Evolutionary conservation across 2,329 filamentous ascomycete genomes (phyloP).

Genomic region (Polytolypa hystricis): DNA sequence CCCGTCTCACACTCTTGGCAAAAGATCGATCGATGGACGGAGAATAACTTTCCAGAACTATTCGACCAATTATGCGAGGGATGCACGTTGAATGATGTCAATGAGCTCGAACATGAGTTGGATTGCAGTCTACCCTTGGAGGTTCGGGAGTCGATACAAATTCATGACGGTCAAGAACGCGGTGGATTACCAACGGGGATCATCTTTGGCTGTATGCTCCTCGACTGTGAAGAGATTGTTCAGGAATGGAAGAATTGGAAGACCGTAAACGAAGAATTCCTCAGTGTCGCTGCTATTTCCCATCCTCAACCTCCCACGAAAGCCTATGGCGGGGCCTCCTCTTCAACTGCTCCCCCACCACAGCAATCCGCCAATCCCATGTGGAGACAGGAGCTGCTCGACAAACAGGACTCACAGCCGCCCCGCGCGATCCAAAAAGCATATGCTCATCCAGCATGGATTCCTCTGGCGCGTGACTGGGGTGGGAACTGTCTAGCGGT

Average conservation of each 20-base stretch:
- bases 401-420: slow-evolving; percentile 80
- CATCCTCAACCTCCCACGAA: slow-evolving; percentile 57
- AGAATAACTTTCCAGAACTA: slow-evolving; percentile 90
- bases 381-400: slow-evolving; percentile 77
- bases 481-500: slow-evolving; percentile 95
- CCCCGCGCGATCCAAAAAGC: slow-evolving; percentile 78
- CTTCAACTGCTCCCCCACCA: slow-evolving; percentile 46
- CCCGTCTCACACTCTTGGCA: slow-evolving; percentile 84
- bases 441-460: slow-evolving; percentile 91
- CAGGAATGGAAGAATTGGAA: slow-evolving; percentile 98
- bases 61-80: slow-evolving; percentile 88
- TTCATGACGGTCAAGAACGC: slow-evolving; percentile 95
- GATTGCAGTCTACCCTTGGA: slow-evolving; percentile 91
- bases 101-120: slow-evolving; percentile 90
- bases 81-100: slow-evolving; percentile 86
- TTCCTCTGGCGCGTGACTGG: slow-evolving; percentile 93
- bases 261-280: slow-evolving; percentile 79
- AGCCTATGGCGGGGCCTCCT: slow-evolving; percentile 61
- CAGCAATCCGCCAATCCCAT: slow-evolving; percentile 47
- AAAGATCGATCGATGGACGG: slow-evolving; percentile 86
- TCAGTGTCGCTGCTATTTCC: slow-evolving; percentile 46
- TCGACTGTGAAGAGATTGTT: slow-evolving; percentile 96
- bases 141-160: slow-evolving; percentile 77
- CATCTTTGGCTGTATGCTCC: slow-evolving; percentile 85
- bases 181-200: slow-evolving; percentile 84